These are phyloP conservation scores for Avicennia marina DNA, from an alignment of 257 asterid genomes.

Conservation along the genomic window DNA sequence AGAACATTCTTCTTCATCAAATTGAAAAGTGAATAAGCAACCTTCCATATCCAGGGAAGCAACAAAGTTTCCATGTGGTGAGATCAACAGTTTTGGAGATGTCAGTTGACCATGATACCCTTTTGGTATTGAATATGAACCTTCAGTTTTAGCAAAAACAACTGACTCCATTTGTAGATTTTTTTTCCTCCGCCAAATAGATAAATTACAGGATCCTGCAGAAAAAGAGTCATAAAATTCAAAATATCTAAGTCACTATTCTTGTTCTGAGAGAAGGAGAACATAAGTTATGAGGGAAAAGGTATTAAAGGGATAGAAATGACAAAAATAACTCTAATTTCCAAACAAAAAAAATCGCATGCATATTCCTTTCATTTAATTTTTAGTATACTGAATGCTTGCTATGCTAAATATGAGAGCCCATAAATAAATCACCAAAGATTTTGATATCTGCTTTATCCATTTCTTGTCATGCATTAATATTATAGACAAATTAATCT, in stretches of 20 bases:
- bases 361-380: neutral
- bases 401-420: conserved; percentile 5
- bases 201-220: conserved; percentile 58
- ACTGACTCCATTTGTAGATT: conserved; percentile 51
- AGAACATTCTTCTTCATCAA: conserved; percentile 50
- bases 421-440: conserved; percentile 1
- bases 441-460: neutral
- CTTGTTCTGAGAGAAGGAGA: conserved; percentile 12
- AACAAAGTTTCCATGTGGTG: conserved; percentile 60
- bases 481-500: too few species aligned
- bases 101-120: conserved; percentile 39
- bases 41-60: conserved; percentile 77
- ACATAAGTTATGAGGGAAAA: conserved; percentile 1
- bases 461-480: too few species aligned
- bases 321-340: neutral
- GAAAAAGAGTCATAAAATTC: conserved; percentile 18
- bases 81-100: conserved; percentile 72
- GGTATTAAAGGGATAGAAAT: neutral
- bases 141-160: conserved; percentile 50
- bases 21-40: conserved; percentile 53
- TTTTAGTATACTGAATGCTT: neutral
- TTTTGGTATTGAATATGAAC: conserved; percentile 45
- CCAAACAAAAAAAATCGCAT: conserved; percentile 9
- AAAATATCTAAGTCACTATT: conserved; percentile 3
- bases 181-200: conserved; percentile 61